Conservation (phyloP, 2,329 filamentous ascomycete genomes). For the Fusarium palustre region DNA sequence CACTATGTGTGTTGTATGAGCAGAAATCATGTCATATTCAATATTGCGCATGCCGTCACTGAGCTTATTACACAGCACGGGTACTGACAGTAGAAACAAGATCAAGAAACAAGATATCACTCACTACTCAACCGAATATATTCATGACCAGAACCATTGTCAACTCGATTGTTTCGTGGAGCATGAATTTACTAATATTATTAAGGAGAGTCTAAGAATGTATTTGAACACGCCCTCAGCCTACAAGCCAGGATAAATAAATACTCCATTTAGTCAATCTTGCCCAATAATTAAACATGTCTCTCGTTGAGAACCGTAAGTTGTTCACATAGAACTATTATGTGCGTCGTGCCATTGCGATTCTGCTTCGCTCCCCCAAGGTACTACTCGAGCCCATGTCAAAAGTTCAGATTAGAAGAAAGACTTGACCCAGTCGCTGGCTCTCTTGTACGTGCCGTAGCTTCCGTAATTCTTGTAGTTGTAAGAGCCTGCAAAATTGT, state of each 20-base stretch:
- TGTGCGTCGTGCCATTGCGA: slow-evolving; percentile 8
- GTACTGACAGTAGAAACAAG: background rate
- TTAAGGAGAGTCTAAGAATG: slow-evolving; percentile 36
- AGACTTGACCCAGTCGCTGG: slow-evolving; percentile 25
- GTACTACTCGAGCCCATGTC: background rate
- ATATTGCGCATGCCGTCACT: background rate
- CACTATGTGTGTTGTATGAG: no score
- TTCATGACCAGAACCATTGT: rapidly evolving
- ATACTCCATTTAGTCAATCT: slow-evolving; percentile 4
- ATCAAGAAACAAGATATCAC: background rate
- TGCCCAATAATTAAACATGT: slow-evolving; percentile 5
- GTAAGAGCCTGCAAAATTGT: slow-evolving; percentile 2
- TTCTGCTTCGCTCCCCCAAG: slow-evolving; percentile 2
- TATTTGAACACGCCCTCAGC: background rate
- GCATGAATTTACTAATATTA: slow-evolving; percentile 11
- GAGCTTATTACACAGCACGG: background rate
- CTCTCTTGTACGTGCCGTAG: slow-evolving; percentile 37
- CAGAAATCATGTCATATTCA: background rate
- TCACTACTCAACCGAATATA: background rate
- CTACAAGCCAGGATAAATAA: background rate
- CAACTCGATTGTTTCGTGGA: background rate
- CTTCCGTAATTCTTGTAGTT: slow-evolving; percentile 27
- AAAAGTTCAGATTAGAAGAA: slow-evolving; percentile 19
- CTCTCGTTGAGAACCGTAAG: slow-evolving; percentile 37
- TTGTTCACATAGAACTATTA: slow-evolving; percentile 35